These are phyloP conservation scores for Limnanthes douglasii DNA, from an alignment of 345 rosid genomes.

Conservation along the genomic window DNA sequence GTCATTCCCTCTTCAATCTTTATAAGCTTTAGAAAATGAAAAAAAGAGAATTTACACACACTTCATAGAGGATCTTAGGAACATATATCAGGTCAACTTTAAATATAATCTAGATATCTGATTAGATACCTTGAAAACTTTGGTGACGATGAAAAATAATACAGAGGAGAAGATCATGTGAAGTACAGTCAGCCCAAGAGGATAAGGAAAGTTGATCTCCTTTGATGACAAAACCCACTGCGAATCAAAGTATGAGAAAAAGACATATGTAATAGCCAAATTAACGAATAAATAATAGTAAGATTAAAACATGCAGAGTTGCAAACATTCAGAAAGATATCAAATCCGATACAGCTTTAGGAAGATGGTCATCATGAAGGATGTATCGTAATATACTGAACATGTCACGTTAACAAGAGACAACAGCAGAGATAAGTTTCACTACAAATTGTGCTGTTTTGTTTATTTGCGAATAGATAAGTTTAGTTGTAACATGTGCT, in stretches of 20 bases:
- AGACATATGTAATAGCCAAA: no score
- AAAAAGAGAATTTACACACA: neutral
- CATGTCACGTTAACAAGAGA: neutral
- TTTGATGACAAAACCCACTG: constrained; percentile 98
- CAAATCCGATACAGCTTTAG: no score
- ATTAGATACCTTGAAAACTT: constrained; percentile 57
- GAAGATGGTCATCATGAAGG: neutral
- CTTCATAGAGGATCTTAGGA: neutral
- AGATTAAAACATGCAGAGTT: no score
- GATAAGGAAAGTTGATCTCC: constrained; percentile 94
- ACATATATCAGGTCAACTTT: constrained; percentile 1
- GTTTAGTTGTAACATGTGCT: no score
- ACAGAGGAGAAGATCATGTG: constrained; percentile 91
- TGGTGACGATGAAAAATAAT: constrained; percentile 69
- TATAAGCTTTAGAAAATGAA: constrained; percentile 54
- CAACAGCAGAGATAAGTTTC: neutral
- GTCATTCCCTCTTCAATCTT: constrained; percentile 98
- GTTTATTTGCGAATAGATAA: no score
- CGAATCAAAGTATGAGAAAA: constrained; percentile 13
- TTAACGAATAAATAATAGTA: no score
- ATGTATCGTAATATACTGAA: neutral
- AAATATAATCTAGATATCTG: no score
- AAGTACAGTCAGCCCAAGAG: constrained; percentile 90
- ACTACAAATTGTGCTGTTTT: no score
- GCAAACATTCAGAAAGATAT: no score